Evolutionary conservation across 2,329 filamentous ascomycete species (phyloP).

Genomic region (Phialophora expanda): DNA sequence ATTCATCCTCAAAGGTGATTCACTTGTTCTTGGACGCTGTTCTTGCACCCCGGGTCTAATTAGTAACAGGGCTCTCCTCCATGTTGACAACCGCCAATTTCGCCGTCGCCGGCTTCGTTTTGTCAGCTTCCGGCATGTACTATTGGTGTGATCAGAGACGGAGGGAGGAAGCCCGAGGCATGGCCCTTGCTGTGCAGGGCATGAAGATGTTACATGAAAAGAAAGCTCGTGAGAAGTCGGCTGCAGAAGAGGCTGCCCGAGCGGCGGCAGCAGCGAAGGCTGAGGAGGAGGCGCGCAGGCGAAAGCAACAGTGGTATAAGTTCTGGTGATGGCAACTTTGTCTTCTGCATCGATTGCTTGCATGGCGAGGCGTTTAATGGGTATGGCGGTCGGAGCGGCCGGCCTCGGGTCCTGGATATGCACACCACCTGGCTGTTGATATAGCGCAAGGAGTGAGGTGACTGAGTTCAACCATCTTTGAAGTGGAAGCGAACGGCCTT

Average conservation of each 20-base stretch:
- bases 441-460: background rate
- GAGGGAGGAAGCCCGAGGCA: slow-evolving; percentile 75
- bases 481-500: slow-evolving; percentile 36
- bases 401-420: background rate
- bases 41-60: slow-evolving; percentile 16
- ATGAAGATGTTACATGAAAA: slow-evolving; percentile 74
- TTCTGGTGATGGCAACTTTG: slow-evolving; percentile 49
- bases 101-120: slow-evolving; percentile 78
- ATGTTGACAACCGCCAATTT: slow-evolving; percentile 66
- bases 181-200: slow-evolving; percentile 84
- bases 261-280: slow-evolving; percentile 46
- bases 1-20: slow-evolving; percentile 73
- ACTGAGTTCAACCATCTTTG: slow-evolving; percentile 29
- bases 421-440: background rate
- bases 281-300: slow-evolving; percentile 48
- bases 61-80: slow-evolving; percentile 21
- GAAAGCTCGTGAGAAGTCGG: slow-evolving; percentile 58
- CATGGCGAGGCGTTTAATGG: slow-evolving; percentile 29
- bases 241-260: slow-evolving; percentile 45
- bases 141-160: slow-evolving; percentile 82
- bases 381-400: background rate
- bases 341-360: slow-evolving; percentile 26
- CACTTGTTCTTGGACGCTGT: slow-evolving; percentile 37
- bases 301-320: slow-evolving; percentile 54
- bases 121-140: slow-evolving; percentile 73